Evolutionary conservation across 2,329 filamentous ascomycete genomes (phyloP), one percentile per base, ranked within the genome.

Genomic region (Aquanectria penicillioides): DNA sequence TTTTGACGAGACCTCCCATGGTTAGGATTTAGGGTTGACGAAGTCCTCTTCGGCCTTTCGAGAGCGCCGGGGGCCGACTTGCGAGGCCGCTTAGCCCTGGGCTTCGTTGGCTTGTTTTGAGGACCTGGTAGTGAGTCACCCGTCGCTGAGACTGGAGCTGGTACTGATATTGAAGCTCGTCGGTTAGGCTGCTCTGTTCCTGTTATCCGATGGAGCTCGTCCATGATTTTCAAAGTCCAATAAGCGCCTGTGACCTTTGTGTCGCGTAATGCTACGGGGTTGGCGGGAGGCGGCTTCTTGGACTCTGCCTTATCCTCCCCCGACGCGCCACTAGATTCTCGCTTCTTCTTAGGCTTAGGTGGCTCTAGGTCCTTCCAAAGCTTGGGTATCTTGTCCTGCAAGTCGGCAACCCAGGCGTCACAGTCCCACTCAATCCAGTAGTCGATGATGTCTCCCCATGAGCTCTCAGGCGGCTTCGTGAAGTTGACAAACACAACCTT

Each of bases 371-470:
- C 81, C 55, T 85, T 74, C 86, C 87, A 90, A 4, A 90, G 76
- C 43, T 83, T 81, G 2, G 86, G 83, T 54, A 88, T 82, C 50
- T 85, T 83, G 47, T 76, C 74, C 59, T 83, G 85, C 51, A 92
- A 71, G 67, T 91, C 87, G 9, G 81, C 74, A 1, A 92, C 88
- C 89, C 89, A 92, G 4, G 85, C 85, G 65, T 92, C 89, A 59
- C 89, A 92, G 68, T 92, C 89, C 88, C 88, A 91, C 62, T 89
- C 82, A 1, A 92, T 82, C 85, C 89, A 91, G 61, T 88, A 90
- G 73, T 92, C 89, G 50, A 92, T 89, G 0, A 91, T 77, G 51
- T 91, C 89, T 1, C 88, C 86, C 89, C 89, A 92, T 1, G 83
- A 84, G 69, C 89, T 92, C 69, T 91, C 88, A 0, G 89, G 81